Base-by-base conservation (phyloP, 2,329 filamentous ascomycete genomes). In the Periconia macrospinosa region DNA sequence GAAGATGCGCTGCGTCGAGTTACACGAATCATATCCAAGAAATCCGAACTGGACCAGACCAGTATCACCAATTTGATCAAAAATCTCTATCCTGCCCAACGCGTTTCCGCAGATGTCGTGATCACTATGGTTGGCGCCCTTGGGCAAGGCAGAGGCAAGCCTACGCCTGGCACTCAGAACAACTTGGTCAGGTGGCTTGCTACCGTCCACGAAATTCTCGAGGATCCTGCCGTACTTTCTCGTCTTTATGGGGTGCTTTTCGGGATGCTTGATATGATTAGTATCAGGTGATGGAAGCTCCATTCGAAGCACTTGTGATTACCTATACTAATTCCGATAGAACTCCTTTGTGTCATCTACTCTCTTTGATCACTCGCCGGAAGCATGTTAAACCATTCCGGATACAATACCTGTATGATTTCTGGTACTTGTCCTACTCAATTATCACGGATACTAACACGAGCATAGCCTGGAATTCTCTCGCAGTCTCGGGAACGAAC, bases 331-430 rank as follows among this genome's bases (percentile, higher is more conserved):
- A 72, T 44, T 59, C 53, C 58, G 53, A 49, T 56, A 77, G 75
- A 41, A 70, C 72, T 49, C 72, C 77, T 10, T 70, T 94, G 47
- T 92, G 90, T 66, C 90, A 95, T 74, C 73, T 96, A 35, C 79
- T 96, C 19, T 91, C 89, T 3, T 73, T 93, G 30, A 85, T 93
- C 45, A 95, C 91, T 44, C 81, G 90, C 52, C 85, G 91, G 52
- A 91, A 86, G 67, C 91, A 96, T 74, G 91, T 96, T 43, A 86
- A 88, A 58, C 90, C 90, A 1, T 92, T 91, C 68, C 83, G 91
- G 54, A 92, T 96, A 54, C 90, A 95, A 67, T 79, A 85, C 42
- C 76, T 95, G 73, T 76, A 67, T 35, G 68, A 55, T 57, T 19
- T 3, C 8, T 19, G 35, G 2, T 20, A 9, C 42, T 47, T 30